Base-by-base conservation (phyloP, 2,329 filamentous ascomycete genomes). In the Colletotrichum theobromicola region DNA sequence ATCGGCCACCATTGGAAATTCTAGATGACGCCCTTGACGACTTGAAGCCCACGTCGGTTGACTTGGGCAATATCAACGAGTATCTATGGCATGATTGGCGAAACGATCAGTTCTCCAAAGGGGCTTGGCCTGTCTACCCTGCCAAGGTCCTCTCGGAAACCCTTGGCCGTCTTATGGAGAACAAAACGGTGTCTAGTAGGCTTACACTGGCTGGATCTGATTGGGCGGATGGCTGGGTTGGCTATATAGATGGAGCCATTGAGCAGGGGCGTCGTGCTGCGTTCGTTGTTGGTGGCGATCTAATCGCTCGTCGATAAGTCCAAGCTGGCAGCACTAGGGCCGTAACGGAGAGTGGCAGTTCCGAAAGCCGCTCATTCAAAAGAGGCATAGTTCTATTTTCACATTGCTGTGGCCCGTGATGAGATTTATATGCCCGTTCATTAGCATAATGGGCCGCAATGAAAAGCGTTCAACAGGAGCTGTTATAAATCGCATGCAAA, bases 391-490 rank as follows among this genome's bases (percentile, higher is more conserved):
- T 18, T 46, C 9, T 9, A 2, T 2, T 46, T 12, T 12, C 9
- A n/a, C 37, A 16, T 46, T n/a, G 9, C 6, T 46, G 37, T 1
- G 12, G 12, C 3, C 10, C 9, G 18, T n/a, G 9, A 7, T 46
- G 9, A n/a, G 37, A 2, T 46, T 0, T 18, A 46, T 18, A n/a
- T 9, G 18, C n/a, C 0, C 9, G 5, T n/a, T 12, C 37, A n/a
- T n/a, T 2, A 1, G 37, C 37, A 9, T 46, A 18, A 5, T 18
- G 0, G 37, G 37, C 7, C 1, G 18, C 3, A 46, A 2, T 46
- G 12, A 5, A 18, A 46, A 18, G 37, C 37, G 9, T 46, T 46
- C 9, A 46, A n/a, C 9, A n/a, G 37, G 37, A n/a, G 12, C 9
- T 46, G 18, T 9, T n/a, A 9, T n/a, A 6, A n/a, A 0, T 18